A percentile compares a stretch with the other conserved stretches of the same genome.
Evolutionary conservation across 805 yeast species (phyloP).

Genomic region (Kazachstania taianensis): DNA sequence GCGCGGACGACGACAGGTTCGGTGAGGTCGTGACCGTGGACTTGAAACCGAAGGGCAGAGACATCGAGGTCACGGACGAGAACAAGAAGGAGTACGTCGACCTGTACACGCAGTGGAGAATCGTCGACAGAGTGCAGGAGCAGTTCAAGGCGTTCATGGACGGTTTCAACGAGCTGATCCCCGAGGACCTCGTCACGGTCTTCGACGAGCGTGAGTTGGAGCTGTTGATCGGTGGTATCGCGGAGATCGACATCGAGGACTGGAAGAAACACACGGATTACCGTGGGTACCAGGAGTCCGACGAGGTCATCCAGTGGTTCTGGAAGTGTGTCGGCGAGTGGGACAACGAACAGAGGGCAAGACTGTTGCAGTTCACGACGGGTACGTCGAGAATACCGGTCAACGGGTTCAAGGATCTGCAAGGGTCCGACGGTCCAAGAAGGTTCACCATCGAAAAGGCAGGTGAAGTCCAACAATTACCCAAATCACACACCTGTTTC

Average conservation of each 20-base stretch:
- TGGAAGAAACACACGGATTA: slow-evolving; percentile 99
- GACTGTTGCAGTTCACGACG: slow-evolving; percentile 92
- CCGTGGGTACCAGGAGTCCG: slow-evolving; percentile 93
- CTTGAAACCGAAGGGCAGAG: slow-evolving; percentile 77
- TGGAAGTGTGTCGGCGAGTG: slow-evolving; percentile 89
- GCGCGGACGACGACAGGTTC: slow-evolving; percentile 84
- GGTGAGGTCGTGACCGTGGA: slow-evolving; percentile 88
- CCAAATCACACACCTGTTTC: slow-evolving; percentile 97
- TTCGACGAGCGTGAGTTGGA: slow-evolving; percentile 97
- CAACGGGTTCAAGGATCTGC: slow-evolving; percentile 96
- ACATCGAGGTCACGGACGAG: slow-evolving; percentile 88
- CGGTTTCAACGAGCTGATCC: slow-evolving; percentile 95
- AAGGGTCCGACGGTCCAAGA: slow-evolving; percentile 99
- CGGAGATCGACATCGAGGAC: slow-evolving; percentile 95
- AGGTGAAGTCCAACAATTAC: slow-evolving; percentile 85
- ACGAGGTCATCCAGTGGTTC: slow-evolving; percentile 97
- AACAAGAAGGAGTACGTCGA: slow-evolving; percentile 94
- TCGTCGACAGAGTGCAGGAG: slow-evolving; percentile 83
- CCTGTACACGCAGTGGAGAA: slow-evolving; percentile 91
- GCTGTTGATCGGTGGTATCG: slow-evolving; percentile 93
- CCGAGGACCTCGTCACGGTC: slow-evolving; percentile 91
- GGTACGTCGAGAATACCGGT: slow-evolving; percentile 99
- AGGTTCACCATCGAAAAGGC: slow-evolving; percentile 96
- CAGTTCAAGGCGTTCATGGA: slow-evolving; percentile 94
- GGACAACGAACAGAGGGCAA: slow-evolving; percentile 95